These are phyloP conservation scores for Takashimella tepidaria DNA, from an alignment of 1,284 basidiomycete species.

Conservation along the genomic window DNA sequence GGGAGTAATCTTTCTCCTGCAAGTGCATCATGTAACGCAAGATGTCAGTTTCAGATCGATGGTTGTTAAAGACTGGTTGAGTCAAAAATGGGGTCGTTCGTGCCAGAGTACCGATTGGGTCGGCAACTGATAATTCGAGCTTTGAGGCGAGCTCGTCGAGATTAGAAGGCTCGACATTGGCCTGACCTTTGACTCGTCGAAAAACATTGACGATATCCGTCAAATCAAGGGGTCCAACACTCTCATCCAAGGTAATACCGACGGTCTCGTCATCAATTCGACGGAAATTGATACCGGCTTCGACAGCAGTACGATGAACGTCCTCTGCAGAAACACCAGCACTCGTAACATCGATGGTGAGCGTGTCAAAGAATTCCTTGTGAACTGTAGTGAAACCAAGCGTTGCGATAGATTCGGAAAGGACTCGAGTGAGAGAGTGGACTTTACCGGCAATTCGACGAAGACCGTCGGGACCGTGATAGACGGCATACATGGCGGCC, in stretches of 20 bases:
- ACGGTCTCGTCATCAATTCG: conserved; percentile 69
- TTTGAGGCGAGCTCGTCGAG: conserved; percentile 44
- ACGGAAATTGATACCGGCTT: conserved; percentile 78
- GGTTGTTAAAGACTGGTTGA: conserved; percentile 87
- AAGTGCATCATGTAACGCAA: conserved; percentile 91
- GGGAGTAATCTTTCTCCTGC: conserved; percentile 88
- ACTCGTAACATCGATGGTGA: conserved; percentile 71
- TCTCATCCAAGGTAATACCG: conserved; percentile 91
- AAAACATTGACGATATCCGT: conserved; percentile 78
- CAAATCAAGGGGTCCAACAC: conserved; percentile 68
- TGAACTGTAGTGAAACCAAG: conserved; percentile 63
- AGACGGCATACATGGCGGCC: conserved; percentile 96
- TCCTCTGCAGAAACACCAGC: conserved; percentile 56
- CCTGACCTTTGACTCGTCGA: conserved; percentile 49
- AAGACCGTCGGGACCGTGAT: conserved; percentile 88
- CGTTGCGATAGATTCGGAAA: conserved; percentile 63
- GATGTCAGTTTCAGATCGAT: conserved; percentile 98
- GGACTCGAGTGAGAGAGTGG: conserved; percentile 77
- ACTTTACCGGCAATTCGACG: conserved; percentile 82
- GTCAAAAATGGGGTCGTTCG: conserved; percentile 73
- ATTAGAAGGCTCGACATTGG: conserved; percentile 41
- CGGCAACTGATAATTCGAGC: conserved; percentile 29
- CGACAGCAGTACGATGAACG: conserved; percentile 65
- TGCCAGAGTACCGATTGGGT: conserved; percentile 55
- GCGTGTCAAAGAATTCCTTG: conserved; percentile 83